Percentiles rank a stretch among this genome's conserved stretches.
Evolutionary conservation across 352 stramenopile genomes (phyloP).

Genomic region (Pythium sp.): DNA sequence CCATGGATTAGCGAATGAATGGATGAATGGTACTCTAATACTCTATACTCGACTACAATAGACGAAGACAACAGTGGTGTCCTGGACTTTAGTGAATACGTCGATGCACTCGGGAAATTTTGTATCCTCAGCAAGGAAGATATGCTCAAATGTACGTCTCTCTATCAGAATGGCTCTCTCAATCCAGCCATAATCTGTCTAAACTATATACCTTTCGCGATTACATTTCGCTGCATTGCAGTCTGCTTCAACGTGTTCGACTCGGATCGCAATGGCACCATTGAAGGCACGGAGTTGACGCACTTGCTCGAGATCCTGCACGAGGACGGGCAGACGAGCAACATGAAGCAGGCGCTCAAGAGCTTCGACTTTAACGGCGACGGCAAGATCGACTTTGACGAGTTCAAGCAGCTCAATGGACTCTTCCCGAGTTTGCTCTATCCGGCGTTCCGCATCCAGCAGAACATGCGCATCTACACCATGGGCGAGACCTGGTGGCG

Average conservation of each 20-base stretch:
- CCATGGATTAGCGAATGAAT: neutral
- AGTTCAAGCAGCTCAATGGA: conserved; percentile 62
- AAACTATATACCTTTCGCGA: no score
- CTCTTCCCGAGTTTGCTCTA: conserved; percentile 69
- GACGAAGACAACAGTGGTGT: conserved; percentile 71
- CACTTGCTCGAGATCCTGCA: conserved; percentile 69
- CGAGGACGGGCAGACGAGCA: conserved; percentile 58
- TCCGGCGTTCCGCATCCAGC: conserved; percentile 68
- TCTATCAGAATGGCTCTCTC: neutral
- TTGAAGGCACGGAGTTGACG: conserved; percentile 61
- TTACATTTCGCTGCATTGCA: conserved; percentile 11
- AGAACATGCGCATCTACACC: conserved; percentile 69
- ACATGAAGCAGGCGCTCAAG: conserved; percentile 63
- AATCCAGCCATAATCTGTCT: no score
- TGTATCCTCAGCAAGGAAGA: conserved; percentile 73
- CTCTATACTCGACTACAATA: neutral
- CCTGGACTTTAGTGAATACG: conserved; percentile 73
- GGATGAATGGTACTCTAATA: neutral
- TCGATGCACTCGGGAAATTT: conserved; percentile 74
- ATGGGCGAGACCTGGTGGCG: conserved; percentile 66
- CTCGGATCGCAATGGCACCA: conserved; percentile 66
- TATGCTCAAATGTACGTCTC: conserved; percentile 61
- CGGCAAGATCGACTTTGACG: conserved; percentile 67
- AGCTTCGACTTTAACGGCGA: conserved; percentile 70
- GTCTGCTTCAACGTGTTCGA: conserved; percentile 83